Conservation (phyloP, 2,329 filamentous ascomycete species). For the Aspergillus sp. region DNA sequence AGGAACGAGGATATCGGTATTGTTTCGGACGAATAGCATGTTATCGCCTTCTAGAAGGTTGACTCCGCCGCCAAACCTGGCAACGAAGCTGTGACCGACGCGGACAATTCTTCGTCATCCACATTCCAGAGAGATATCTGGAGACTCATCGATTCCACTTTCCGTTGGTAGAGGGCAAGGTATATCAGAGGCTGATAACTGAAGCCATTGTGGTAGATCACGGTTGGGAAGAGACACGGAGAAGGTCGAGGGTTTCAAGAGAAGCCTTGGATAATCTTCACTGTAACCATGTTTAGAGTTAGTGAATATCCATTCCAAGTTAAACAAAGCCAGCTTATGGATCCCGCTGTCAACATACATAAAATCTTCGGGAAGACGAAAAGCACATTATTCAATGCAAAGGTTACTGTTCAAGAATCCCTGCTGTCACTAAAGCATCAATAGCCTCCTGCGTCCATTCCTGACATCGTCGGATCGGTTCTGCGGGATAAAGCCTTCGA, state of each 20-base stretch:
- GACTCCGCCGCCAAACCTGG: conserved; percentile 28
- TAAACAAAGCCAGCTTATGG: too few relatives aligned
- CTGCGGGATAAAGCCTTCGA: not conserved
- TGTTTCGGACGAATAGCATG: conserved; percentile 35
- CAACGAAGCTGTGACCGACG: conserved; percentile 16
- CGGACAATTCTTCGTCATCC: conserved; percentile 10
- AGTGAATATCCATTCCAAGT: too few relatives aligned
- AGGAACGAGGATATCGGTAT: conserved; percentile 34
- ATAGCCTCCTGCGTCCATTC: not conserved
- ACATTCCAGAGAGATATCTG: conserved; percentile 4
- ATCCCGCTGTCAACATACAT: too few relatives aligned
- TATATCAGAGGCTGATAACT: not conserved
- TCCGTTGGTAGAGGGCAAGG: conserved; percentile 10
- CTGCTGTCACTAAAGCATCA: not conserved
- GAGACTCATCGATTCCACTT: conserved; percentile 2
- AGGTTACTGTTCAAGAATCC: not conserved
- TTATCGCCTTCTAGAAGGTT: conserved; percentile 37
- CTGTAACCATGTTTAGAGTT: too few relatives aligned
- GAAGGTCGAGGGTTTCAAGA: too few relatives aligned
- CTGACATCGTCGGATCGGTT: not conserved
- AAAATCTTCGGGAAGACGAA: not conserved
- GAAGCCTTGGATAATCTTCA: too few relatives aligned
- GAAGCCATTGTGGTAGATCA: not conserved
- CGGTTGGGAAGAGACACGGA: too few relatives aligned
- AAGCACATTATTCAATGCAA: not conserved